phyloP scores from a whole-genome alignment of 2,329 filamentous ascomycete genomes.

The Phialophora tarda region DNA sequence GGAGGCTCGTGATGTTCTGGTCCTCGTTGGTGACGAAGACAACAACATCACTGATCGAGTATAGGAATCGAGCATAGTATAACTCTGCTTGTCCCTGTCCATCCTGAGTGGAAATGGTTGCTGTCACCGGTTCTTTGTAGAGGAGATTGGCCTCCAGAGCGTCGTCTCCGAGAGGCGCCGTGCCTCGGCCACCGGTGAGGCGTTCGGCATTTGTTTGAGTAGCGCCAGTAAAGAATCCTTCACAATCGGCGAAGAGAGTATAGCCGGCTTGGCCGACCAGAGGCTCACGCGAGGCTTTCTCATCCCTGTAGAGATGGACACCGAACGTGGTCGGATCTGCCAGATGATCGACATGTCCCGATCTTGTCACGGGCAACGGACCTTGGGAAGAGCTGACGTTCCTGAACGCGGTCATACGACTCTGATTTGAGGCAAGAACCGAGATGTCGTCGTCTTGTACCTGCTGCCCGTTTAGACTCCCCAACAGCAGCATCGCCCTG shows the following conservation, averaged over 20 bases:
- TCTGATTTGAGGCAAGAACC: slow-evolving; percentile 9
- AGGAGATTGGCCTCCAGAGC: slow-evolving; percentile 10
- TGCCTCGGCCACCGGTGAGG: background rate
- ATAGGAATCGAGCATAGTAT: slow-evolving; percentile 16
- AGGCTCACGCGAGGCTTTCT: background rate
- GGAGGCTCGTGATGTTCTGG: slow-evolving; percentile 14
- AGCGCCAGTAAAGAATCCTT: slow-evolving; percentile 16
- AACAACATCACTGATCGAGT: slow-evolving; percentile 17
- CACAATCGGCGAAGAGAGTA: slow-evolving; percentile 17
- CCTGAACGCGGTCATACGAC: background rate
- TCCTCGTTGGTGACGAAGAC: slow-evolving; percentile 23
- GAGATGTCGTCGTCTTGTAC: slow-evolving; percentile 3
- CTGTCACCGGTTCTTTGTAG: slow-evolving; percentile 12
- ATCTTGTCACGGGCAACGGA: slow-evolving; percentile 13
- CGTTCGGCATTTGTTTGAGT: slow-evolving; percentile 17
- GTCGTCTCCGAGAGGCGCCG: background rate
- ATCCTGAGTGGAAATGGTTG: slow-evolving; percentile 3
- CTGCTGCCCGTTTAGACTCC: slow-evolving; percentile 1
- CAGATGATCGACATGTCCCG: slow-evolving; percentile 12
- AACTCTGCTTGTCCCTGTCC: slow-evolving; percentile 13
- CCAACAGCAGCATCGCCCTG: slow-evolving; percentile 15
- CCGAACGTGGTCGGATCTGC: slow-evolving; percentile 16
- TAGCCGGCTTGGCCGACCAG: background rate
- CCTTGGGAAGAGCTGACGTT: slow-evolving; percentile 6
- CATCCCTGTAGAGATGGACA: slow-evolving; percentile 18